Conservation (phyloP, 306 rosid species). For the Leucaena leucocephala region DNA sequence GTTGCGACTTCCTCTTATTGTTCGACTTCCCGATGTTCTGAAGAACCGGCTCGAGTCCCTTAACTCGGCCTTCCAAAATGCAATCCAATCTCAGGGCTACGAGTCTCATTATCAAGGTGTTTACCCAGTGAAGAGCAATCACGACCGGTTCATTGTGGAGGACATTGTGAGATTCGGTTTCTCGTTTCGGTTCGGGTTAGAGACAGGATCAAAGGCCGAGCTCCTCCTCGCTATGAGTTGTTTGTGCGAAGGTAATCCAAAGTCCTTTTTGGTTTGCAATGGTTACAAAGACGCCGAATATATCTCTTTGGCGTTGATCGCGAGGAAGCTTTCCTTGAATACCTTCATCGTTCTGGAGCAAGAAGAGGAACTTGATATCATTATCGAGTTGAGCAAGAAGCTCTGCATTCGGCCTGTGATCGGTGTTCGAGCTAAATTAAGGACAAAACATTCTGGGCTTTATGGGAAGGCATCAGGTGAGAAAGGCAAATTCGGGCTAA, state of each 20-base stretch:
- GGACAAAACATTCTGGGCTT: constrained; percentile 86
- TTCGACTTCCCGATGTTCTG: constrained; percentile 77
- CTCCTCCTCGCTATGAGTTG: constrained; percentile 89
- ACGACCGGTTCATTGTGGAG: constrained; percentile 86
- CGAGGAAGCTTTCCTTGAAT: constrained; percentile 72
- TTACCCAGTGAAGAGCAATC: constrained; percentile 89
- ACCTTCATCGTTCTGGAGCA: constrained; percentile 85
- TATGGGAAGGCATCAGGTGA: constrained; percentile 88
- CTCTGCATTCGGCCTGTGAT: constrained; percentile 71
- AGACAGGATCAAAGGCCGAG: constrained; percentile 95
- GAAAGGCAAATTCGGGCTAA: constrained; percentile 90
- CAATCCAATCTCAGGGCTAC: constrained; percentile 67
- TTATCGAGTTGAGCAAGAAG: constrained; percentile 66
- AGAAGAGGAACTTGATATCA: constrained; percentile 80
- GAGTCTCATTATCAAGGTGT: constrained; percentile 86
- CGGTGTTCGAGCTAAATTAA: constrained; percentile 82
- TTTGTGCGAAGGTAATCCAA: constrained; percentile 74
- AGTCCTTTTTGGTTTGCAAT: constrained; percentile 70
- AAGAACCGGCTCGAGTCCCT: constrained; percentile 77
- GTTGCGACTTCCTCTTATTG: constrained; percentile 74
- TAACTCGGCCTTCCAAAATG: constrained; percentile 67
- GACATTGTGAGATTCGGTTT: constrained; percentile 81
- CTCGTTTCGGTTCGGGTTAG: constrained; percentile 73
- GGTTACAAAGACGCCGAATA: constrained; percentile 81
- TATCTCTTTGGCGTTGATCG: constrained; percentile 72